Evolutionary conservation across 495 filamentous ascomycete species (phyloP).

Genomic region (Elasticomyces elasticus): DNA sequence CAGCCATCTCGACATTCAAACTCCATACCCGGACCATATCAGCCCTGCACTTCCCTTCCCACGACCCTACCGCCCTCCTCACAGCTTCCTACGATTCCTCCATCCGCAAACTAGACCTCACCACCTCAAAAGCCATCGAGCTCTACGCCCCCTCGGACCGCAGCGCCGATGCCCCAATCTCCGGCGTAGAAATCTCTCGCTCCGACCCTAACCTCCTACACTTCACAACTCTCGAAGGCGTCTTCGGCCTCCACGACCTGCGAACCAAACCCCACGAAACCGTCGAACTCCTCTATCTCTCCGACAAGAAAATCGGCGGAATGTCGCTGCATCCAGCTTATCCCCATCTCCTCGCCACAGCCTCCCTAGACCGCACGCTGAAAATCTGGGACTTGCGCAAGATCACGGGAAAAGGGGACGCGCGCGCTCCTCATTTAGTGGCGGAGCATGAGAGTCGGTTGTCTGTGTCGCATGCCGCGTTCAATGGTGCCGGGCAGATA

Average conservation of each 20-base stretch:
- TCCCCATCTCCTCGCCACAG: slow-evolving; percentile 78
- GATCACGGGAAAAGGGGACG: slow-evolving; percentile 43
- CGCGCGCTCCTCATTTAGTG: slow-evolving; percentile 53
- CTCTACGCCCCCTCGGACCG: slow-evolving; percentile 63
- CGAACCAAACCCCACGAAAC: slow-evolving; percentile 46
- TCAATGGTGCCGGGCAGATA: slow-evolving; percentile 68
- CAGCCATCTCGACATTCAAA: slow-evolving; percentile 76
- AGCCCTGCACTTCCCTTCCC: slow-evolving; percentile 64
- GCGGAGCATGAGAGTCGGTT: slow-evolving; percentile 73
- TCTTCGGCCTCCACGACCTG: slow-evolving; percentile 68
- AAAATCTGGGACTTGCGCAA: slow-evolving; percentile 91
- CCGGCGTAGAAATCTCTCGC: slow-evolving; percentile 65
- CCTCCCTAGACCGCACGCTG: slow-evolving; percentile 78
- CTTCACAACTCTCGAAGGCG: slow-evolving; percentile 78
- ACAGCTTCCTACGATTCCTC: slow-evolving; percentile 92
- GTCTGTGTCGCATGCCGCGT: slow-evolving; percentile 84
- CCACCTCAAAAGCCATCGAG: slow-evolving; percentile 65
- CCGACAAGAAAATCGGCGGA: slow-evolving; percentile 92
- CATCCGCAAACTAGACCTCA: slow-evolving; percentile 76
- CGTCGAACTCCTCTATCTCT: slow-evolving; percentile 59
- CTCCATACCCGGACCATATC: slow-evolving; percentile 83
- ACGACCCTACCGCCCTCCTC: slow-evolving; percentile 59
- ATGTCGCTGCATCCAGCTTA: slow-evolving; percentile 71
- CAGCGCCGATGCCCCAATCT: slow-evolving; percentile 64
- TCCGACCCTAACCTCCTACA: slow-evolving; percentile 64